Evolutionary conservation across 768 basidiomycete species (phyloP).

Genomic region (Russula sp.): DNA sequence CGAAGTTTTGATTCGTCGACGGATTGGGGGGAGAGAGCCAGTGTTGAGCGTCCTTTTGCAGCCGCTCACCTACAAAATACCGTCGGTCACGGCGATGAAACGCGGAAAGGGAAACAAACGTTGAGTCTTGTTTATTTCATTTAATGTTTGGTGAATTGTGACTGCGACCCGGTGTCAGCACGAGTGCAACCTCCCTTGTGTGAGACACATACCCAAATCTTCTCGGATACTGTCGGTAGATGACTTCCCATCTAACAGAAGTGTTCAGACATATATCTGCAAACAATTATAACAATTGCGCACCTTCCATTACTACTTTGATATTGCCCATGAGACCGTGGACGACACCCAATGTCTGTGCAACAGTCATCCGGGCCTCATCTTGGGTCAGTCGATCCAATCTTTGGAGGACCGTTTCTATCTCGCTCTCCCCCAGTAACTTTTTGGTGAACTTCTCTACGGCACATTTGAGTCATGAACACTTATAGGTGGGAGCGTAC

Average conservation of each 20-base stretch:
- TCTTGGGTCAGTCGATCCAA: neutral
- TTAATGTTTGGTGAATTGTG: neutral
- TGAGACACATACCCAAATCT: neutral
- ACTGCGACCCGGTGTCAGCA: neutral
- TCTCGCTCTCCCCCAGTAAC: neutral
- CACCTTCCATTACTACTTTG: too few relatives aligned
- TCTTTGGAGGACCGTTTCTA: neutral
- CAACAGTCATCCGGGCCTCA: neutral
- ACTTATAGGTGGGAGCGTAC: neutral
- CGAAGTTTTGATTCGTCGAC: neutral
- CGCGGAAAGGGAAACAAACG: neutral
- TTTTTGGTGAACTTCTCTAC: neutral
- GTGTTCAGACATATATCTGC: too few relatives aligned
- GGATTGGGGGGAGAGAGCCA: neutral
- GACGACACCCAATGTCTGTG: neutral
- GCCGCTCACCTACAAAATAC: neutral
- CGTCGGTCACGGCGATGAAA: neutral
- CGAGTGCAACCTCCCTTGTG: too few relatives aligned
- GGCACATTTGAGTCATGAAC: neutral
- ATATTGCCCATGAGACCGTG: too few relatives aligned
- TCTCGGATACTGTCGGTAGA: too few relatives aligned
- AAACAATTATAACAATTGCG: too few relatives aligned
- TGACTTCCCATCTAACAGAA: too few relatives aligned
- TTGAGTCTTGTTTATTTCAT: neutral
- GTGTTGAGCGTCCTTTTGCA: neutral